Evolutionary conservation across 768 basidiomycete species (phyloP).

Genomic region (Roridomyces roridus): DNA sequence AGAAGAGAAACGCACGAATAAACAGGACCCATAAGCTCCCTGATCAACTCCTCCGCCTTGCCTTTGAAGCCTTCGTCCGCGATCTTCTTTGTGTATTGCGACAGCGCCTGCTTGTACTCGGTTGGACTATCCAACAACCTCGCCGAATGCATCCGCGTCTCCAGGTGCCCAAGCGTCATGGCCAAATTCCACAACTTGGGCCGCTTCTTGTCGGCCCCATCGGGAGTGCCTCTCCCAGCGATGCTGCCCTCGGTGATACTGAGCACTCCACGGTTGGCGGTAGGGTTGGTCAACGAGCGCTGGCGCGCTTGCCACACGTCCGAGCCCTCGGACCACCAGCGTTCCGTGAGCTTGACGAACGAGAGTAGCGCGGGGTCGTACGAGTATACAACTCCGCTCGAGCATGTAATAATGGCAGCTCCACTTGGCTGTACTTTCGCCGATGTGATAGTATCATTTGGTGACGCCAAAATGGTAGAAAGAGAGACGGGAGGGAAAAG

Average conservation of each 20-base stretch:
- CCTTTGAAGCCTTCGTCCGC: slow-evolving; percentile 88
- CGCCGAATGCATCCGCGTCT: slow-evolving; percentile 80
- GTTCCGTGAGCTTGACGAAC: slow-evolving; percentile 80
- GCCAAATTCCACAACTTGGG: slow-evolving; percentile 86
- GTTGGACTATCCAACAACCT: slow-evolving; percentile 76
- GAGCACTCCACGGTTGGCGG: slow-evolving; percentile 57
- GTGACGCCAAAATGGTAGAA: slow-evolving; percentile 61
- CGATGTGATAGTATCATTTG: slow-evolving; percentile 66
- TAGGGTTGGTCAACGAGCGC: slow-evolving; percentile 46
- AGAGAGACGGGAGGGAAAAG: slow-evolving; percentile 73
- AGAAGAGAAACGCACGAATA: slow-evolving; percentile 70
- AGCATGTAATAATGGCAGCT: slow-evolving; percentile 75
- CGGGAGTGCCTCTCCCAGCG: slow-evolving; percentile 24
- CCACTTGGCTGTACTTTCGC: slow-evolving; percentile 81
- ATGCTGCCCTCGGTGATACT: slow-evolving; percentile 57
- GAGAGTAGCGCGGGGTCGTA: slow-evolving; percentile 71
- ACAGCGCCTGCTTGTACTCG: slow-evolving; percentile 82
- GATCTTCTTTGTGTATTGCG: slow-evolving; percentile 82
- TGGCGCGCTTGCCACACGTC: slow-evolving; percentile 83
- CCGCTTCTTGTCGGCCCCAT: slow-evolving; percentile 49
- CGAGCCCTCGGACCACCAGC: slow-evolving; percentile 87
- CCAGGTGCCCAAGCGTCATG: slow-evolving; percentile 87
- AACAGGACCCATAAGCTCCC: slow-evolving; percentile 88
- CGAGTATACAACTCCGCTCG: slow-evolving; percentile 79
- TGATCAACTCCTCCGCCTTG: slow-evolving; percentile 91